Conservation (phyloP, 257 asterid species). For the Thymus quinquecostatus region DNA sequence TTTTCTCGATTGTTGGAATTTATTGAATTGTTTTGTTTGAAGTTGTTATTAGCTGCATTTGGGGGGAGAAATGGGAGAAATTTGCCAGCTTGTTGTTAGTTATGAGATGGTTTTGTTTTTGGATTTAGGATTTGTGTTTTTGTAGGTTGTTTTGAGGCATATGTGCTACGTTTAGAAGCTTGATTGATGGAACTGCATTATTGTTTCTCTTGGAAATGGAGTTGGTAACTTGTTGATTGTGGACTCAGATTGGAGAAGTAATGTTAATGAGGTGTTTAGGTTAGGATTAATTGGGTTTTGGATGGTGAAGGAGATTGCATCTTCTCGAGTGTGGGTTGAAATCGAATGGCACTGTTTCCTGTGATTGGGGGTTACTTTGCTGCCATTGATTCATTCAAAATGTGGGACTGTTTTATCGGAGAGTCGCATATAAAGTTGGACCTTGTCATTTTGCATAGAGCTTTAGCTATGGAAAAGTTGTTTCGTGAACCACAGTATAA, state of each 20-base stretch:
- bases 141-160: constrained; percentile 5
- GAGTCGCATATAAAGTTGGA: neutral
- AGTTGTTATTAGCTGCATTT: constrained; percentile 15
- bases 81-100: neutral
- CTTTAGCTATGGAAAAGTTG: neutral
- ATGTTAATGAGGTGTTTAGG: constrained; percentile 7
- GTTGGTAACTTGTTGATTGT: constrained; percentile 3
- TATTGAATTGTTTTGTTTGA: neutral
- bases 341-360: neutral
- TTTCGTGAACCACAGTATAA: neutral
- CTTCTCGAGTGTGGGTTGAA: no score
- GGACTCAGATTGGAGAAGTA: neutral
- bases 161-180: constrained; percentile 9
- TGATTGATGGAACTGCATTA: constrained; percentile 5
- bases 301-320: neutral
- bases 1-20: neutral
- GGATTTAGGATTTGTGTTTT: neutral
- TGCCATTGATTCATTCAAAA: neutral
- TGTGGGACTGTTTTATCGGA: neutral
- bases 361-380: neutral
- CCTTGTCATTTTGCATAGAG: neutral
- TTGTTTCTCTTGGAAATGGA: neutral
- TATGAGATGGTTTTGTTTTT: constrained; percentile 8
- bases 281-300: neutral
- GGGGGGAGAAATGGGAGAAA: neutral